Conservation (phyloP, 805 yeast genomes). For the Yarrowia osloensis region DNA sequence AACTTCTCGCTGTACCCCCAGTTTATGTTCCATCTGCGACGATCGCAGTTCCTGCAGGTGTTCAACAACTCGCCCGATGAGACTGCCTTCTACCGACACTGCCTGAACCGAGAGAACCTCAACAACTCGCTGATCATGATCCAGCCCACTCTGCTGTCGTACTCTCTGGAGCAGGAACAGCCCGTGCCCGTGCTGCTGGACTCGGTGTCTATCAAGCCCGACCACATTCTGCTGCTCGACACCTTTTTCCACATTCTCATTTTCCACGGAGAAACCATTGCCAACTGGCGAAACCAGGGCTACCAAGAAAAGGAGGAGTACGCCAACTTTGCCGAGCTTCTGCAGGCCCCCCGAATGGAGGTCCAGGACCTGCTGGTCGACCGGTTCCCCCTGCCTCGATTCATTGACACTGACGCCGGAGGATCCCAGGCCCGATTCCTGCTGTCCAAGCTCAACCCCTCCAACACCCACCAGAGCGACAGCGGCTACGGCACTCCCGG, state of each 20-base stretch:
- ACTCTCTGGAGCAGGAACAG: slow-evolving; percentile 68
- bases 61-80: slow-evolving; percentile 97
- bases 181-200: slow-evolving; percentile 89
- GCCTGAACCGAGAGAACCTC: slow-evolving; percentile 81
- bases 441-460: slow-evolving; percentile 87
- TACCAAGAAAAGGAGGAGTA: slow-evolving; percentile 86
- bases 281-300: slow-evolving; percentile 90
- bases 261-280: slow-evolving; percentile 87
- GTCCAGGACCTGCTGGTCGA: slow-evolving; percentile 87
- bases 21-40: slow-evolving; percentile 86
- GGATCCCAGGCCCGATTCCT: slow-evolving; percentile 95
- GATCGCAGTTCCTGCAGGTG: slow-evolving; percentile 89
- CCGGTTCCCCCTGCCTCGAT: slow-evolving; percentile 93
- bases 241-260: slow-evolving; percentile 92
- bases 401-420: slow-evolving; percentile 92
- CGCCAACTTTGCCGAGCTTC: slow-evolving; percentile 74
- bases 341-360: slow-evolving; percentile 82
- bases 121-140: slow-evolving; percentile 92
- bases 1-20: slow-evolving; percentile 88
- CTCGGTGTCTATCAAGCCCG: slow-evolving; percentile 82
- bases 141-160: slow-evolving; percentile 88
- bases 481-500: slow-evolving; percentile 54
- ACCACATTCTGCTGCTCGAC: slow-evolving; percentile 78
- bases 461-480: slow-evolving; percentile 71
- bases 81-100: slow-evolving; percentile 90